Evolutionary conservation across 169 alveolate genomes (phyloP), one percentile per base, ranked within the genome.

Genomic region (Plasmodium coatneyi): DNA sequence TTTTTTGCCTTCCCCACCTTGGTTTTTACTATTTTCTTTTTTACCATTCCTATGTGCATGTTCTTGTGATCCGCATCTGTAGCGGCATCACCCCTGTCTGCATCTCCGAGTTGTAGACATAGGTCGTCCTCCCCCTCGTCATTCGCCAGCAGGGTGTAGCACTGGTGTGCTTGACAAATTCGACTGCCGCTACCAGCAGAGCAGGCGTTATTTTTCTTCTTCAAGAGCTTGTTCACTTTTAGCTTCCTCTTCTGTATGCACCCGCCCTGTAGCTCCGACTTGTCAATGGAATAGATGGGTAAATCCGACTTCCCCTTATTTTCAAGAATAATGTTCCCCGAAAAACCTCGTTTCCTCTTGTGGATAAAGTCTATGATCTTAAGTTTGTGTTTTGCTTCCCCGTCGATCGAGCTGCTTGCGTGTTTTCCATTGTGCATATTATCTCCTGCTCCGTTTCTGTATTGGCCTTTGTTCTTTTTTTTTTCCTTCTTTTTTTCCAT

Each of bases 241-340:
- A 36, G 72, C 32, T 22, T 66, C 49, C 70, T 83, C 76, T 71
- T 39, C 76, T 83, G 76, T 4, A 60, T 12, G 52, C 60, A 52
- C 46, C 49, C 54, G 2, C 56, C 92, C 19, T 49, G 74, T 19
- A 83, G n/a, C 3, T n/a, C 82, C 25, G 71, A 39, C 56, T 46
- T 30, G 71, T 83, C 74, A 71, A 83, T 70, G 25, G 82, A 36
- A 32, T 25, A 70, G 32, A 83, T 70, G 28, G 71, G 60, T 34
- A 83, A 56, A 25, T 80, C 71, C 43, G 89, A 28, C 25, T 49
- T 54, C 43, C 70, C 52, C 30, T 56, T 28, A 56, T 81, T 81
- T n/a, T 81, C 89, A 25, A 52, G 54, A 32, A 79, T 41, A 30
- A 81, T 81, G 25, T 70, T 81, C 39, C 54, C 74, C 22, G 54